Evolutionary conservation across 2,329 filamentous ascomycete genomes (phyloP).

Genomic region (Colletotrichum eremochloae): DNA sequence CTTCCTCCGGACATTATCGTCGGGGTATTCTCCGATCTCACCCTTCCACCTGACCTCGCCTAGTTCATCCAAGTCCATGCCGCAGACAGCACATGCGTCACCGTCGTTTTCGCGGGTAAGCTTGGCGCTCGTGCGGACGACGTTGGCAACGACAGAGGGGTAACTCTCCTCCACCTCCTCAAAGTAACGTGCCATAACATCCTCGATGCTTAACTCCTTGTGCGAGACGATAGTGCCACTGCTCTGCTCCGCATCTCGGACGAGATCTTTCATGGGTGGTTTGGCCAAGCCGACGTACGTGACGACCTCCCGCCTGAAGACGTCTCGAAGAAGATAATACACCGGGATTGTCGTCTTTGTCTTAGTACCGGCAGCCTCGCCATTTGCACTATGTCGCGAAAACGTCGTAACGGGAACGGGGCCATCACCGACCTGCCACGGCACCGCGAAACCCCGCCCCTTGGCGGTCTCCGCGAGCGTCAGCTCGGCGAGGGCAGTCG

Average conservation of each 20-base stretch:
- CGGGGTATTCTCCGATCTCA: constrained; percentile 65
- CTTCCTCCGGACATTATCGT: constrained; percentile 45
- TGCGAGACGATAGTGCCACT: constrained; percentile 67
- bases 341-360: constrained; percentile 56
- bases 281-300: constrained; percentile 71
- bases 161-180: constrained; percentile 87
- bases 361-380: neutral
- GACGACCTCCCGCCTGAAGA: constrained; percentile 84
- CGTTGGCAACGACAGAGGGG: constrained; percentile 93
- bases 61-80: constrained; percentile 72
- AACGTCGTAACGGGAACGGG: constrained; percentile 51
- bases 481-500: constrained; percentile 87
- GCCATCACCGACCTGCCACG: constrained; percentile 86
- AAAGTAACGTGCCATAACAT: constrained; percentile 91
- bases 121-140: constrained; percentile 91
- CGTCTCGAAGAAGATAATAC: constrained; percentile 86
- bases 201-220: constrained; percentile 88
- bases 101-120: constrained; percentile 65
- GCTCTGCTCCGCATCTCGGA: constrained; percentile 48
- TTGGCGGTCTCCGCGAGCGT: constrained; percentile 91
- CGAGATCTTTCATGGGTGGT: constrained; percentile 65
- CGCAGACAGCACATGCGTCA: constrained; percentile 75
- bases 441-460: constrained; percentile 85
- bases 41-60: constrained; percentile 75
- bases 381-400: neutral